Conservation (phyloP, 805 yeast genomes). For the Hanseniaspora jakobsenii region DNA sequence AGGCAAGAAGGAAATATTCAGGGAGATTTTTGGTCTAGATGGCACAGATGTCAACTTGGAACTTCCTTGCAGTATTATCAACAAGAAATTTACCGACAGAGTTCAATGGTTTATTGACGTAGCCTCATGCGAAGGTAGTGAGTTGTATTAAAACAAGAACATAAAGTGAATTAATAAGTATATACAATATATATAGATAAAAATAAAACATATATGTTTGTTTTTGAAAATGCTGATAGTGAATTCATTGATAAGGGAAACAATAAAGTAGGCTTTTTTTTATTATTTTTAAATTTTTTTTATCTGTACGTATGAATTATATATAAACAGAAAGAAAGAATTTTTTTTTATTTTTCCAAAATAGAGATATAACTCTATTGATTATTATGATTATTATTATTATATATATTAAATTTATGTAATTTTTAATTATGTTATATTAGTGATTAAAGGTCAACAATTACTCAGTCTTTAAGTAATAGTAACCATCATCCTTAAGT, state of each 20-base stretch:
- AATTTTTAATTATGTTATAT: not conserved
- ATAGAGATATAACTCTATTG: not conserved
- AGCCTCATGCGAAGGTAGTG: conserved; percentile 50
- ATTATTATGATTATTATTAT: not conserved
- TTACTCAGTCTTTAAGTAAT: conserved; percentile 21
- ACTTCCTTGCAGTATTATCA: conserved; percentile 69
- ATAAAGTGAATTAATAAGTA: too few relatives aligned
- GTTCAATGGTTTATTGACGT: conserved; percentile 78
- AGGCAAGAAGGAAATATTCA: conserved; percentile 61
- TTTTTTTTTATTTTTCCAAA: too few relatives aligned
- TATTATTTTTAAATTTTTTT: too few relatives aligned
- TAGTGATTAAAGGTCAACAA: too few relatives aligned
- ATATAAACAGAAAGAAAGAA: too few relatives aligned
- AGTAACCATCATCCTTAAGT: conserved; percentile 23
- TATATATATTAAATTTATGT: not conserved
- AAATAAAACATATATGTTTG: too few relatives aligned
- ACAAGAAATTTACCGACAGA: conserved; percentile 39
- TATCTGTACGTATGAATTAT: too few relatives aligned
- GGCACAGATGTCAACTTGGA: conserved; percentile 31
- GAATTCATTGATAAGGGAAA: too few relatives aligned
- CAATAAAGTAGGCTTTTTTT: too few relatives aligned
- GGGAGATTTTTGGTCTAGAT: conserved; percentile 44
- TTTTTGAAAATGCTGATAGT: too few relatives aligned
- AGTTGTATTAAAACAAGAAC: too few relatives aligned
- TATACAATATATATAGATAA: too few relatives aligned